A percentile compares a stretch with the other conserved stretches of the same genome.
These are phyloP conservation scores for Aspergillus oerlinghausenensis DNA, from an alignment of 2,329 filamentous ascomycete genomes.

Conservation along the genomic window DNA sequence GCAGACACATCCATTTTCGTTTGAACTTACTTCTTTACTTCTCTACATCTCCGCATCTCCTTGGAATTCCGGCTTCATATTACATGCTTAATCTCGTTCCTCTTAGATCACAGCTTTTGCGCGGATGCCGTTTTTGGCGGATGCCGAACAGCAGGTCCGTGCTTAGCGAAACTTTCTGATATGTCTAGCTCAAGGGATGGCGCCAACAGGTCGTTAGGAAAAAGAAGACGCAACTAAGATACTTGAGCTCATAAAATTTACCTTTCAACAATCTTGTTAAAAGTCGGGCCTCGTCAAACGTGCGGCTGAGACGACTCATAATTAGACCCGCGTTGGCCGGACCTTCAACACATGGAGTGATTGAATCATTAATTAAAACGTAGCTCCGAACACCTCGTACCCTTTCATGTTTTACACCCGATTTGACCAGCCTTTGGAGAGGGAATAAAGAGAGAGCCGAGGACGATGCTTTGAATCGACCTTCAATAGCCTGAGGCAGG, in stretches of 20 bases:
- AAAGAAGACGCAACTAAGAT: neutral
- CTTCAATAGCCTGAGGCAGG: neutral
- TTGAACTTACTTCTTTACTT: neutral
- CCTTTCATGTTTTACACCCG: neutral
- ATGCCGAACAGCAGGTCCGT: no score
- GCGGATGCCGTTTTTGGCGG: neutral
- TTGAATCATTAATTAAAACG: no score
- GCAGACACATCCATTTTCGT: conserved; percentile 3
- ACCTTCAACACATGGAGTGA: neutral
- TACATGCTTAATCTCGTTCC: neutral
- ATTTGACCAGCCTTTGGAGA: neutral
- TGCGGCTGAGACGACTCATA: neutral
- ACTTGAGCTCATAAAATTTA: neutral
- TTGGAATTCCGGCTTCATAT: neutral
- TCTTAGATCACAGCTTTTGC: neutral
- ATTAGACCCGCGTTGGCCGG: neutral
- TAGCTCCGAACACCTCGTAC: neutral
- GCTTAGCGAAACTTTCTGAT: no score
- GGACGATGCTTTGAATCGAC: neutral
- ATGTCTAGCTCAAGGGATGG: no score
- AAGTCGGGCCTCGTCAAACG: neutral
- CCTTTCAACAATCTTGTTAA: neutral
- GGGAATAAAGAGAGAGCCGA: neutral
- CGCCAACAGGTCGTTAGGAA: no score
- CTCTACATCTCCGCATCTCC: neutral